Percentiles rank a stretch among this genome's conserved stretches.
phyloP scores from a whole-genome alignment of 2,329 filamentous ascomycete genomes.

The Claviceps quebecensis region DNA sequence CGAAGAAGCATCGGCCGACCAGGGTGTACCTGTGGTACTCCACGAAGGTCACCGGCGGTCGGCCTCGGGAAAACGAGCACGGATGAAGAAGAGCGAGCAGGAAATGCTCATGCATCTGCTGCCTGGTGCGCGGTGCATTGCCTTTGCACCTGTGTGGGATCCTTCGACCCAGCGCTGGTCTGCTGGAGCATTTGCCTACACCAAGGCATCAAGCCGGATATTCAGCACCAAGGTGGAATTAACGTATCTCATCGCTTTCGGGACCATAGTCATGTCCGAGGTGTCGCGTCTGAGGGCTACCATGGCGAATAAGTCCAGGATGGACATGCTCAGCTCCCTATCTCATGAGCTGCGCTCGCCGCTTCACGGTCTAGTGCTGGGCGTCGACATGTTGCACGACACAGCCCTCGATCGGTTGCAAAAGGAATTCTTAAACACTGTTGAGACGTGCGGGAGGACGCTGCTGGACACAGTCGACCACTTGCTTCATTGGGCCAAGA shows the following conservation, averaged over 20 bases:
- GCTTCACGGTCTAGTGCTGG: conserved; percentile 44
- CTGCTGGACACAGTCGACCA: conserved; percentile 42
- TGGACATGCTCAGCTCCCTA: conserved; percentile 44
- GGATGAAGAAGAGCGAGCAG: conserved; percentile 10
- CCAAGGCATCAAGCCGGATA: conserved; percentile 24
- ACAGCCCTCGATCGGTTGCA: conserved; percentile 32
- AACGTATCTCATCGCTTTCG: conserved; percentile 36
- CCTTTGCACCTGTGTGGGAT: conserved; percentile 35
- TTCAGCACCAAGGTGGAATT: conserved; percentile 35
- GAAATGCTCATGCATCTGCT: conserved; percentile 21
- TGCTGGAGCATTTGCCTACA: conserved; percentile 36
- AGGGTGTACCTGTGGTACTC: not conserved
- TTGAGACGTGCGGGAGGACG: conserved; percentile 36
- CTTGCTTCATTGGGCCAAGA: conserved; percentile 39
- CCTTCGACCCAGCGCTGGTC: conserved; percentile 31
- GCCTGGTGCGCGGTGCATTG: conserved; percentile 29
- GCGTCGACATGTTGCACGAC: conserved; percentile 38
- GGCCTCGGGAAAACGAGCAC: not conserved
- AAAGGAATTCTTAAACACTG: conserved; percentile 30
- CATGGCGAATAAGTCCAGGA: conserved; percentile 33
- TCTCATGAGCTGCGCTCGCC: conserved; percentile 49
- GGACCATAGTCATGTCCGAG: conserved; percentile 42
- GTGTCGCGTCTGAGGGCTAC: conserved; percentile 29
- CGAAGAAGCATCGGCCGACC: conserved; percentile 8
- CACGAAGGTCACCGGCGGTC: not conserved